phyloP scores from a whole-genome alignment of 2,329 filamentous ascomycete species.

The Alternaria brassicae region DNA sequence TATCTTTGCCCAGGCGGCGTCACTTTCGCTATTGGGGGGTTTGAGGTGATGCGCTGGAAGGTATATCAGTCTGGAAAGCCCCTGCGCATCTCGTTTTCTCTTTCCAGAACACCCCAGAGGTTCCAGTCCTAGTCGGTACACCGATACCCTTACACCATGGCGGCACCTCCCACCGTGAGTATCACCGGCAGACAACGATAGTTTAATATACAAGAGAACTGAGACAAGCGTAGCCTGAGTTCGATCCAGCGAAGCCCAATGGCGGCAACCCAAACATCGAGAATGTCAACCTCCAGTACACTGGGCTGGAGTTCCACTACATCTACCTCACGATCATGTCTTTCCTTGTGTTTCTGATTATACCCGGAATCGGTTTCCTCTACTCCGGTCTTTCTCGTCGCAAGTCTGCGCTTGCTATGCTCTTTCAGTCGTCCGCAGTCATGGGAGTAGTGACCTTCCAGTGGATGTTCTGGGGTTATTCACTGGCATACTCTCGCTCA shows the following conservation, averaged over 20 bases:
- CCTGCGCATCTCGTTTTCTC: conserved; percentile 15
- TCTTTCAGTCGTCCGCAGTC: conserved; percentile 69
- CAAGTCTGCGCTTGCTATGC: conserved; percentile 67
- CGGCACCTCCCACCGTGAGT: conserved; percentile 29
- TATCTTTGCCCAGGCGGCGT: conserved; percentile 44
- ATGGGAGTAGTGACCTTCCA: conserved; percentile 64
- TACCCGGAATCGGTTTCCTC: conserved; percentile 70
- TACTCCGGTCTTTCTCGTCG: conserved; percentile 69
- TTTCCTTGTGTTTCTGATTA: conserved; percentile 71
- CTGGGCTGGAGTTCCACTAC: conserved; percentile 67
- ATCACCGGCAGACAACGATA: neutral
- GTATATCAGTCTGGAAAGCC: conserved; percentile 31
- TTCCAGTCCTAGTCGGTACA: conserved; percentile 6
- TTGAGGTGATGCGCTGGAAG: conserved; percentile 1
- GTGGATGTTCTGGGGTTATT: conserved; percentile 72
- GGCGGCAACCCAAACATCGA: conserved; percentile 62
- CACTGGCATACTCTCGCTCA: conserved; percentile 66
- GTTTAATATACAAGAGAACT: neutral
- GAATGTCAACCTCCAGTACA: conserved; percentile 66
- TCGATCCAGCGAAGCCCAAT: conserved; percentile 54
- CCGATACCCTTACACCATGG: conserved; percentile 17
- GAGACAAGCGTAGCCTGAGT: conserved; percentile 45
- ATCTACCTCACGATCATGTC: conserved; percentile 65
- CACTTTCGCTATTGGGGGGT: conserved; percentile 26
- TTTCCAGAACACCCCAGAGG: conserved; percentile 4